A percentile compares a stretch with the other conserved stretches of the same genome.
These are phyloP conservation scores for Adansonia rubrostipa DNA, from an alignment of 441 rosid species.

Conservation along the genomic window DNA sequence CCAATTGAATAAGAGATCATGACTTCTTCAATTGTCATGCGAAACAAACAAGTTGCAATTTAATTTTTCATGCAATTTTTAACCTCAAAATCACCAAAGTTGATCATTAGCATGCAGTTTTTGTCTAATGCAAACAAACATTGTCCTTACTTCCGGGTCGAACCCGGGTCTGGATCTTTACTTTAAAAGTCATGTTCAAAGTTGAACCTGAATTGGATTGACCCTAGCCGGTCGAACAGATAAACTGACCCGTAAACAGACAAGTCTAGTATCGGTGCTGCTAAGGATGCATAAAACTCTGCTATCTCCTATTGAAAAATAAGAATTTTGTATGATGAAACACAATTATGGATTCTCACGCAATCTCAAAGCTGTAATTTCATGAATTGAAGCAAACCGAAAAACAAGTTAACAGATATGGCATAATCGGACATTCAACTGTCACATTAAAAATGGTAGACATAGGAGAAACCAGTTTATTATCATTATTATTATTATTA, in stretches of 20 bases:
- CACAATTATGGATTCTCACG: background rate
- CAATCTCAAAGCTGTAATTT: background rate
- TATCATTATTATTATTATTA: conserved; percentile 15
- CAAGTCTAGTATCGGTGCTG: background rate
- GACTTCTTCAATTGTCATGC: background rate
- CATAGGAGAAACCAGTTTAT: background rate
- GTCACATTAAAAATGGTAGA: background rate
- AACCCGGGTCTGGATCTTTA: no score
- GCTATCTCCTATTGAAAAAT: no score
- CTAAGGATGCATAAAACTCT: background rate
- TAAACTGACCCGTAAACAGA: no score
- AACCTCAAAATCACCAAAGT: background rate
- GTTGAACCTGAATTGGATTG: no score
- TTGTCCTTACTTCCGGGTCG: background rate
- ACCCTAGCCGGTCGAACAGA: background rate
- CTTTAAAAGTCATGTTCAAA: no score
- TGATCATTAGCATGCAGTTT: background rate
- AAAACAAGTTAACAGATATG: no score
- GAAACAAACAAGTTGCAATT: background rate
- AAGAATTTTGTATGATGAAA: background rate
- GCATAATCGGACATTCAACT: background rate
- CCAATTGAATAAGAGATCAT: background rate
- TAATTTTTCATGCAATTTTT: background rate
- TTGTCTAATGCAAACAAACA: background rate
- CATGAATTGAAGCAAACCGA: background rate